Evolutionary conservation across 164 flowering plant genomes (phyloP).

Genomic region (Berberis thunbergii): DNA sequence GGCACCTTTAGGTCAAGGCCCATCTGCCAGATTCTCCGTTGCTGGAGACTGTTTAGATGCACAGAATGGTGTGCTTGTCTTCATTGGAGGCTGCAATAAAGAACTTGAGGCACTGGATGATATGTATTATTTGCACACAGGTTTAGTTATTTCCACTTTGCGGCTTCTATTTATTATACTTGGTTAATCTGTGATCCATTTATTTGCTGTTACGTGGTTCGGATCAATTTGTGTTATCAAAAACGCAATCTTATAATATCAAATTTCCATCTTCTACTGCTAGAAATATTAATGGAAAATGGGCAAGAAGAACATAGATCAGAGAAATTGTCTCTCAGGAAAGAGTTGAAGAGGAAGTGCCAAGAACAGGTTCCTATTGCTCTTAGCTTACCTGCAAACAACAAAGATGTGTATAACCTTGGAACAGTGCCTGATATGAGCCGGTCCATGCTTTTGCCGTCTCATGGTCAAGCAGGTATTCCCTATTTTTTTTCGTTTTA

Average conservation of each 20-base stretch:
- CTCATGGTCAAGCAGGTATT: slow-evolving; percentile 41
- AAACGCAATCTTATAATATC: neutral
- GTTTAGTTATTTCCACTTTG: slow-evolving; percentile 24
- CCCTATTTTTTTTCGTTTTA: neutral
- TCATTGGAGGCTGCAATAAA: slow-evolving; percentile 87
- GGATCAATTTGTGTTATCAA: too few species aligned
- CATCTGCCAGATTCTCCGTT: slow-evolving; percentile 88
- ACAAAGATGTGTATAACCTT: slow-evolving; percentile 16
- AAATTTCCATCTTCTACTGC: slow-evolving; percentile 5
- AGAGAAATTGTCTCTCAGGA: slow-evolving; percentile 75
- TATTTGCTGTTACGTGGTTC: too few species aligned
- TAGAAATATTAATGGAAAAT: slow-evolving; percentile 47
- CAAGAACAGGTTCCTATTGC: slow-evolving; percentile 44
- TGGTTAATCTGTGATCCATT: neutral
- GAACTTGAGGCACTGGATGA: slow-evolving; percentile 90
- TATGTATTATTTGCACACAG: slow-evolving; percentile 85
- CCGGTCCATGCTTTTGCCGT: slow-evolving; percentile 15
- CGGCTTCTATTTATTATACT: neutral
- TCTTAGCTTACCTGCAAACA: slow-evolving; percentile 17
- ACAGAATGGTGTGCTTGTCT: slow-evolving; percentile 45
- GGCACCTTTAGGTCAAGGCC: slow-evolving; percentile 53
- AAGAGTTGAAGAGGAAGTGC: slow-evolving; percentile 78
- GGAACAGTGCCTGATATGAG: slow-evolving; percentile 9
- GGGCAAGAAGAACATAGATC: slow-evolving; percentile 43
- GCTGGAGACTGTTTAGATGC: slow-evolving; percentile 88